Evolutionary conservation across 225 moss, liverwort and hornwort species (phyloP), one percentile per base, ranked within the genome.

Genomic region (Sphagnum contortum): DNA sequence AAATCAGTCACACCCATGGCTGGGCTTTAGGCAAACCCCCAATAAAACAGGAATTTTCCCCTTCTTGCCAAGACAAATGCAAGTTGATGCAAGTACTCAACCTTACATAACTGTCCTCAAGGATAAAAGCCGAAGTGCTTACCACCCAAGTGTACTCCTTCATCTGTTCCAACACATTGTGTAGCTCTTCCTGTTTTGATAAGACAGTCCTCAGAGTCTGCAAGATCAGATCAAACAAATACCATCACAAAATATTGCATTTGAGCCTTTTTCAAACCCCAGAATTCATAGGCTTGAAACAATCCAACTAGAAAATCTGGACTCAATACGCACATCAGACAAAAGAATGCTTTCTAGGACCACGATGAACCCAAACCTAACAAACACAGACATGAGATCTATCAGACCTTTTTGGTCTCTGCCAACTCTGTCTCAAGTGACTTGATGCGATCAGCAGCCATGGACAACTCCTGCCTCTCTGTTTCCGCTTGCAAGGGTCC

Each of bases 361-460:
- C 29, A 29, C 1, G 29, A 29, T 29, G 29, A 29, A 29, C 29
- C 29, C 29, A 29, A 29, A 29, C 29, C 29, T 29, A 29, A 29
- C 29, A 29, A 29, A 29, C 29, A 29, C 29, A 29, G 29, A 29
- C 29, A 29, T 29, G 29, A 29, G 29, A 29, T 29, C 29, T 0
- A 9, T 52, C 64, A 2, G 68, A 91, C 94, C 89, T 83, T 88
- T 62, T 92, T 95, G 9, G 86, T 88, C 71, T 90, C 88, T 46
- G 79, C 84, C 48, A 95, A 69, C 69, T 95, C 92, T 65, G 79
- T 75, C 69, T 95, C 89, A 64, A 95, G 82, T 60, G 66, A 73
- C 65, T 72, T 79, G 57, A 95, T 87, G 71, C 77, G 82, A 45
- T 83, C 85, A 6, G 48, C 70, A 73, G 71, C 76, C 65, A 72